Conservation (phyloP, 371 early-diverging fungal species). For the Mucor piriformis region DNA sequence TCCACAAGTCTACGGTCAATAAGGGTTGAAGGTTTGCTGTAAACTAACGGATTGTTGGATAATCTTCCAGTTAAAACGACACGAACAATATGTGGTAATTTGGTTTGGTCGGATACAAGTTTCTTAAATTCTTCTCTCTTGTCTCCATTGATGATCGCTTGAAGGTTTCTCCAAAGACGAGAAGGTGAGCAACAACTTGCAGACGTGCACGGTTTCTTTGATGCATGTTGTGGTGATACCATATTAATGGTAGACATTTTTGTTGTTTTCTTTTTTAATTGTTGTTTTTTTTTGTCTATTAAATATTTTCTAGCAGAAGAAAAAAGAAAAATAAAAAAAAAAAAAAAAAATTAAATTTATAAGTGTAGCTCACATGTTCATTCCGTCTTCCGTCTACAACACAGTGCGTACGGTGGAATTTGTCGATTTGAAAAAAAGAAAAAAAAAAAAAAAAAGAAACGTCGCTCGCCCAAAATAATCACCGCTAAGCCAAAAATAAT, state of each 20-base stretch:
- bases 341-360: slow-evolving; percentile 1
- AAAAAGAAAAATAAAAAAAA: slow-evolving; percentile 4
- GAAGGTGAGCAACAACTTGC: slow-evolving; percentile 31
- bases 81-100: slow-evolving; percentile 22
- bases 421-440: too few species aligned
- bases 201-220: slow-evolving; percentile 36
- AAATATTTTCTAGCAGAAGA: not conserved
- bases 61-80: slow-evolving; percentile 37
- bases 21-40: slow-evolving; percentile 21
- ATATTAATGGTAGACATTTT: slow-evolving; percentile 15
- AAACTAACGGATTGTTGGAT: slow-evolving; percentile 34
- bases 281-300: not conserved
- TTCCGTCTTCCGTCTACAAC: slow-evolving; percentile 20
- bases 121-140: slow-evolving; percentile 31
- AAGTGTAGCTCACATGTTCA: slow-evolving; percentile 12
- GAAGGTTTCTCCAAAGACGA: slow-evolving; percentile 34
- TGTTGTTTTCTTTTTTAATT: not conserved
- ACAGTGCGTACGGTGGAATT: too few species aligned
- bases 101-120: slow-evolving; percentile 14
- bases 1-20: slow-evolving; percentile 14
- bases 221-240: slow-evolving; percentile 27
- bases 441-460: too few species aligned
- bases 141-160: slow-evolving; percentile 33
- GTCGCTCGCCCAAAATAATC: too few species aligned
- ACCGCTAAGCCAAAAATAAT: too few species aligned